phyloP scores from a whole-genome alignment of 2,329 filamentous ascomycete species.

The Ceratocystis harringtonii region DNA sequence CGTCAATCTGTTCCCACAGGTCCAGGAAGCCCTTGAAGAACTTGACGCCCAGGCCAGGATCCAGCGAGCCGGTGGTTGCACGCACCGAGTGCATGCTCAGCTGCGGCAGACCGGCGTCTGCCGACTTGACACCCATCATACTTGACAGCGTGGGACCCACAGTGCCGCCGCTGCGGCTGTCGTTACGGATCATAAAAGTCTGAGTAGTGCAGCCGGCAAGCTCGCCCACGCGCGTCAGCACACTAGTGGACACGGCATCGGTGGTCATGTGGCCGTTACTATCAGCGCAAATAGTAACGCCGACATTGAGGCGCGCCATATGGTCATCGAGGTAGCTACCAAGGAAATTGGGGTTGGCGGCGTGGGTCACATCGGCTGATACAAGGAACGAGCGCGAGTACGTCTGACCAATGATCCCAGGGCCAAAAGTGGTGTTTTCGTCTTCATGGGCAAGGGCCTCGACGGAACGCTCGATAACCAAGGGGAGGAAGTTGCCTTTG shows the following conservation, averaged over 20 bases:
- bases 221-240: constrained; percentile 65
- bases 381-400: constrained; percentile 87
- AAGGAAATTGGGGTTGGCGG: constrained; percentile 88
- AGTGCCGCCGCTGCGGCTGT: constrained; percentile 75
- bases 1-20: constrained; percentile 69
- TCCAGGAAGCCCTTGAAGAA: constrained; percentile 85
- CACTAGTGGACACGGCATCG: constrained; percentile 67
- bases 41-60: constrained; percentile 76
- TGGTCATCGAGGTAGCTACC: constrained; percentile 72
- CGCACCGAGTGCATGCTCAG: constrained; percentile 88
- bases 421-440: constrained; percentile 31
- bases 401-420: constrained; percentile 58
- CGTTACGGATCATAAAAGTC: constrained; percentile 89
- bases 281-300: constrained; percentile 65
- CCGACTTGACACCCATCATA: constrained; percentile 63
- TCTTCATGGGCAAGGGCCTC: constrained; percentile 44
- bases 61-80: constrained; percentile 70
- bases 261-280: constrained; percentile 95
- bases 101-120: constrained; percentile 82
- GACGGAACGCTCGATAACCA: constrained; percentile 64
- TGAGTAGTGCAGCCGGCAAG: constrained; percentile 59
- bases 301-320: constrained; percentile 75
- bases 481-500: constrained; percentile 71
- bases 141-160: constrained; percentile 84
- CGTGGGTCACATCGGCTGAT: constrained; percentile 85